Conservation (phyloP, 257 asterid genomes). For the Scutellaria baicalensis region DNA sequence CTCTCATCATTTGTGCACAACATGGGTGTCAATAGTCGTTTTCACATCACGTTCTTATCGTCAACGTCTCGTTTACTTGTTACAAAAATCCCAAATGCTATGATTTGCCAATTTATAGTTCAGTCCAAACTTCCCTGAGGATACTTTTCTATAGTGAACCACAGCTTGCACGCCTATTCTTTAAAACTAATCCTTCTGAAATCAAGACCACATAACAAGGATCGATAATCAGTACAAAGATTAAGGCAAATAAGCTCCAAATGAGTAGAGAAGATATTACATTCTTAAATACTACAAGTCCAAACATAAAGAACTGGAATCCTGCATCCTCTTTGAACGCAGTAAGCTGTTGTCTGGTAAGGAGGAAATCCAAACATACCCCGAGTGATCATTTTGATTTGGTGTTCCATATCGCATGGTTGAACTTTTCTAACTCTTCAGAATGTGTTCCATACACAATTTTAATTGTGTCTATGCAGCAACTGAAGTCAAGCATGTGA, state of each 20-base stretch:
- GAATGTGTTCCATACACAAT: slow-evolving; percentile 63
- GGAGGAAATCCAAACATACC: not conserved
- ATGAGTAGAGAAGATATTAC: not conserved
- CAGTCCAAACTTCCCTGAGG: not conserved
- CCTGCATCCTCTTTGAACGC: not conserved
- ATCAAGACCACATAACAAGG: not conserved
- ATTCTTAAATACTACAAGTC: not conserved
- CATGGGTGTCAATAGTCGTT: not conserved
- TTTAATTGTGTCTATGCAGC: slow-evolving; percentile 80
- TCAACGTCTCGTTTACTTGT: not conserved
- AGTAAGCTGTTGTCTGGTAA: not conserved
- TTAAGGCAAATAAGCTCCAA: not conserved
- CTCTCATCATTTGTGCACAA: not conserved
- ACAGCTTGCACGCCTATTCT: not conserved
- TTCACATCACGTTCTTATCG: not conserved
- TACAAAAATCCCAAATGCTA: not conserved
- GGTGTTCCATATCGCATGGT: slow-evolving; percentile 53
- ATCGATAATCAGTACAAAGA: not conserved
- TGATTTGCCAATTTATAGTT: not conserved
- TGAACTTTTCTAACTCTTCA: slow-evolving; percentile 60
- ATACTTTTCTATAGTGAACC: not conserved
- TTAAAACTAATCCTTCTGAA: not conserved
- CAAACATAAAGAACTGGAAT: not conserved
- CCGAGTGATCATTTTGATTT: slow-evolving; percentile 14
- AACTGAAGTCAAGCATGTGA: slow-evolving; percentile 31